Conservation (phyloP, 2,329 filamentous ascomycete species). For the Aspergillus latus region DNA sequence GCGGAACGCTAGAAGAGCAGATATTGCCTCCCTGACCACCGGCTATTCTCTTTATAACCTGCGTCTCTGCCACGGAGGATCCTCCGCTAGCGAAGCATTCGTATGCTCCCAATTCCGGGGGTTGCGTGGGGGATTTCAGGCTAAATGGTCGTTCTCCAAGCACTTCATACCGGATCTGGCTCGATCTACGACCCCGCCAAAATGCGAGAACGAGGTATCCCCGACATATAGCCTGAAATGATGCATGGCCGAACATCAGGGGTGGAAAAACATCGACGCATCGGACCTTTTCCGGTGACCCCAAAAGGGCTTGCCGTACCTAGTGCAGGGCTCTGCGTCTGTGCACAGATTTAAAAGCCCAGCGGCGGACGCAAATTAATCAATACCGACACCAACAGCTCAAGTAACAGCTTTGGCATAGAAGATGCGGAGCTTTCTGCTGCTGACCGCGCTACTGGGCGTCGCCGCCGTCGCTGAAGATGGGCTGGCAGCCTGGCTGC, state of each 20-base stretch:
- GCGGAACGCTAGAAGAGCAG: too few relatives aligned
- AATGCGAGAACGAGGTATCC: neutral
- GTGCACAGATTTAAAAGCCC: neutral
- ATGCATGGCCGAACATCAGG: neutral
- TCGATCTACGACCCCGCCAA: neutral
- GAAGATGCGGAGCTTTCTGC: neutral
- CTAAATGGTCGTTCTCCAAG: neutral
- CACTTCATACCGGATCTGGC: neutral
- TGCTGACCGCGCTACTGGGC: neutral
- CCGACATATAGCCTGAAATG: neutral
- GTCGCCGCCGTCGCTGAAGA: conserved; percentile 54
- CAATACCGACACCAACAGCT: too few relatives aligned
- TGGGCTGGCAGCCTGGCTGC: conserved; percentile 63
- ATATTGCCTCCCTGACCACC: too few relatives aligned
- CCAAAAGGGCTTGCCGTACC: neutral
- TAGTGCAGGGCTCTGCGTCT: neutral
- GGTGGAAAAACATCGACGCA: neutral
- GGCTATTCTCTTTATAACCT: neutral
- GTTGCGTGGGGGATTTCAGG: neutral
- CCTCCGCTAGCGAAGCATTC: neutral
- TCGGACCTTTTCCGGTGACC: neutral
- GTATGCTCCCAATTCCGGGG: too few relatives aligned
- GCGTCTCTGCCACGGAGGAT: neutral
- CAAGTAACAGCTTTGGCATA: neutral
- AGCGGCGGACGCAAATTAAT: neutral